These are phyloP conservation scores for Fusarium sp. DNA, from an alignment of 2,329 filamentous ascomycete species.

Conservation along the genomic window DNA sequence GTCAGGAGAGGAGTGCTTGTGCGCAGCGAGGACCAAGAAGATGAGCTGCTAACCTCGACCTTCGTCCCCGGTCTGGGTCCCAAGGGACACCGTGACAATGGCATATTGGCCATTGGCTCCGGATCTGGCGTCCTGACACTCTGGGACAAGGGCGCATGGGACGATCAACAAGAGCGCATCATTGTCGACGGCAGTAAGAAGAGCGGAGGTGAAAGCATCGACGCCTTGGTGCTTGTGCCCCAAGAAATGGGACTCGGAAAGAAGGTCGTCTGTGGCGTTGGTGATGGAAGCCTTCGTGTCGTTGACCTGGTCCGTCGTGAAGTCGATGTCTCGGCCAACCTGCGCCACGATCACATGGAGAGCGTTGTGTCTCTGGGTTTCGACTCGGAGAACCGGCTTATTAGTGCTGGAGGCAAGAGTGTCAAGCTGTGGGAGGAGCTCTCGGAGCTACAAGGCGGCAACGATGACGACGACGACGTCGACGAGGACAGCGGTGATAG, in stretches of 20 bases:
- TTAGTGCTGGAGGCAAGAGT: conserved; percentile 86
- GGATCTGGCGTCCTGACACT: conserved; percentile 86
- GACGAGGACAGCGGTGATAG: conserved; percentile 59
- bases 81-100: conserved; percentile 73
- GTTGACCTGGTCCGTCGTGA: conserved; percentile 81
- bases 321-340: conserved; percentile 71
- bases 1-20: conserved; percentile 86
- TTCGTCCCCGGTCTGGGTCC: conserved; percentile 83
- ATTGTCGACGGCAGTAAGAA: conserved; percentile 72
- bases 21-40: conserved; percentile 93
- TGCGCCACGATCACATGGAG: conserved; percentile 85
- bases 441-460: conserved; percentile 60
- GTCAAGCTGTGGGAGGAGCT: conserved; percentile 95
- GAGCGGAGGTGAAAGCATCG: conserved; percentile 80
- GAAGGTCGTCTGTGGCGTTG: conserved; percentile 82
- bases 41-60: conserved; percentile 85
- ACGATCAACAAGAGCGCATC: conserved; percentile 92
- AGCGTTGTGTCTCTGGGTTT: conserved; percentile 86
- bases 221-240: conserved; percentile 80
- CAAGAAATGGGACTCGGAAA: conserved; percentile 77
- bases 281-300: conserved; percentile 82
- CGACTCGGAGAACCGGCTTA: conserved; percentile 86
- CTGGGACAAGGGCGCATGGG: conserved; percentile 96
- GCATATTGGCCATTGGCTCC: conserved; percentile 80
- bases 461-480: conserved; percentile 58